A percentile compares a stretch with the other conserved stretches of the same genome.
Evolutionary conservation across 2,329 filamentous ascomycete genomes (phyloP).

Genomic region (Colletotrichum abscissum): DNA sequence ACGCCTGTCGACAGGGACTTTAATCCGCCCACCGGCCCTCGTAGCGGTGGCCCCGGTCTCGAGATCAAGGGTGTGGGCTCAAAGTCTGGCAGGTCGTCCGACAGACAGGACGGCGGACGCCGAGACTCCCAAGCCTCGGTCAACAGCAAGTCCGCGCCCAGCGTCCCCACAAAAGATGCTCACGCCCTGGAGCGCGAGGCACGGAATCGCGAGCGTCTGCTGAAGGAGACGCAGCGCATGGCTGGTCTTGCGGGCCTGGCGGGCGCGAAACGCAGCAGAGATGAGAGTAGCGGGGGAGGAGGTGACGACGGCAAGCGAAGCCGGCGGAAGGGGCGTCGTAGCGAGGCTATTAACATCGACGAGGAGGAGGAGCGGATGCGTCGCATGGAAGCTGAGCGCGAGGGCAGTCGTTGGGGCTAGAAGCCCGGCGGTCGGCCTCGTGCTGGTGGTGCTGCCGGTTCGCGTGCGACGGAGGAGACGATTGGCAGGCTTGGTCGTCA

Average conservation of each 20-base stretch:
- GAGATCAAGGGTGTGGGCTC: slow-evolving; percentile 51
- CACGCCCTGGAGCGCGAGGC: slow-evolving; percentile 78
- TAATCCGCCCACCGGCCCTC: slow-evolving; percentile 55
- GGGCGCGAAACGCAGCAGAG: slow-evolving; percentile 62
- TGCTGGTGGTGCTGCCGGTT: background rate
- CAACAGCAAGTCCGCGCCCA: slow-evolving; percentile 38
- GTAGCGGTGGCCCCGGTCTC: slow-evolving; percentile 41
- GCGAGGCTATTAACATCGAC: slow-evolving; percentile 58
- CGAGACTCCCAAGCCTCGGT: slow-evolving; percentile 50
- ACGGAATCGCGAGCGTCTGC: slow-evolving; percentile 72
- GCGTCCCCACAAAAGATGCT: slow-evolving; percentile 58
- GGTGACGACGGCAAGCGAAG: slow-evolving; percentile 47
- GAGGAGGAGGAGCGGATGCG: slow-evolving; percentile 65
- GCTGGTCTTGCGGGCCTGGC: slow-evolving; percentile 61
- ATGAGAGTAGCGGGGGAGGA: slow-evolving; percentile 43
- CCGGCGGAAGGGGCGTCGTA: slow-evolving; percentile 60
- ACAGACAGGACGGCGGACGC: slow-evolving; percentile 44
- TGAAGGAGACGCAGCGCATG: slow-evolving; percentile 76
- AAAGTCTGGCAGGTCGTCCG: slow-evolving; percentile 37
- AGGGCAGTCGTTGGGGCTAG: slow-evolving; percentile 62
- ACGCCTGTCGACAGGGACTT: slow-evolving; percentile 52
- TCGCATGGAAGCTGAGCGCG: slow-evolving; percentile 69
- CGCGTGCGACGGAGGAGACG: background rate
- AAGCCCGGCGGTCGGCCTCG: background rate
- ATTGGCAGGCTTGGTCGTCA: slow-evolving; percentile 8